Evolutionary conservation across 2,329 filamentous ascomycete species (phyloP).

Genomic region (Scopulariopsis brevicaulis): DNA sequence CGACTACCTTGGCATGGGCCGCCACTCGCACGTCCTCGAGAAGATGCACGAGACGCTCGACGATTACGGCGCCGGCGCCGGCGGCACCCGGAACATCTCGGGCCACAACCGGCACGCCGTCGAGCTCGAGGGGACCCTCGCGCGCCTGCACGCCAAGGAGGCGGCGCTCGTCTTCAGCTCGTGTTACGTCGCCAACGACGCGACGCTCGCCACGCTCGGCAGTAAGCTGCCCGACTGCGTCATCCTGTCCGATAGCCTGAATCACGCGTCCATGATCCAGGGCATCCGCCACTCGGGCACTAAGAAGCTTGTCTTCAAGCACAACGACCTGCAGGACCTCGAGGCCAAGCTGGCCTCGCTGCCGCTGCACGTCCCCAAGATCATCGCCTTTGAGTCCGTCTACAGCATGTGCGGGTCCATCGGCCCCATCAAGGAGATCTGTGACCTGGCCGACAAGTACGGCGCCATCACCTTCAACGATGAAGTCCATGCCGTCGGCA

Average conservation of each 20-base stretch:
- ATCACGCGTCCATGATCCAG: conserved; percentile 99
- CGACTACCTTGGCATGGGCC: conserved; percentile 96
- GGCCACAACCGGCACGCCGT: conserved; percentile 95
- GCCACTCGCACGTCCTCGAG: conserved; percentile 75
- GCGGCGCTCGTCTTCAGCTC: conserved; percentile 90
- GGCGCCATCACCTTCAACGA: conserved; percentile 95
- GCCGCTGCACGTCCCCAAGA: conserved; percentile 79
- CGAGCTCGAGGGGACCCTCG: conserved; percentile 67
- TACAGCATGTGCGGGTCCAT: conserved; percentile 99
- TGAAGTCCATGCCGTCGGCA: conserved; percentile 96
- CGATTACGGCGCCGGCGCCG: conserved; percentile 87
- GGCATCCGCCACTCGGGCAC: conserved; percentile 95
- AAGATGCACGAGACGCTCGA: conserved; percentile 93
- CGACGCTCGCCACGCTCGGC: conserved; percentile 89
- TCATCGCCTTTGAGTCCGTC: conserved; percentile 96
- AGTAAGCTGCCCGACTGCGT: conserved; percentile 95
- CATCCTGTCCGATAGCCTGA: conserved; percentile 92
- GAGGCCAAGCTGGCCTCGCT: conserved; percentile 87
- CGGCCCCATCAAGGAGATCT: conserved; percentile 90
- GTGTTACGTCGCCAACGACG: conserved; percentile 97
- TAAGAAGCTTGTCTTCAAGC: conserved; percentile 96
- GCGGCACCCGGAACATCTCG: conserved; percentile 94
- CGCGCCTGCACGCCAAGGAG: conserved; percentile 85
- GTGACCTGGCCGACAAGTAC: conserved; percentile 93
- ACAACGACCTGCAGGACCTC: conserved; percentile 89